Evolutionary conservation across 768 basidiomycete species (phyloP).

Genomic region (Candolleomyces aberdarensis): DNA sequence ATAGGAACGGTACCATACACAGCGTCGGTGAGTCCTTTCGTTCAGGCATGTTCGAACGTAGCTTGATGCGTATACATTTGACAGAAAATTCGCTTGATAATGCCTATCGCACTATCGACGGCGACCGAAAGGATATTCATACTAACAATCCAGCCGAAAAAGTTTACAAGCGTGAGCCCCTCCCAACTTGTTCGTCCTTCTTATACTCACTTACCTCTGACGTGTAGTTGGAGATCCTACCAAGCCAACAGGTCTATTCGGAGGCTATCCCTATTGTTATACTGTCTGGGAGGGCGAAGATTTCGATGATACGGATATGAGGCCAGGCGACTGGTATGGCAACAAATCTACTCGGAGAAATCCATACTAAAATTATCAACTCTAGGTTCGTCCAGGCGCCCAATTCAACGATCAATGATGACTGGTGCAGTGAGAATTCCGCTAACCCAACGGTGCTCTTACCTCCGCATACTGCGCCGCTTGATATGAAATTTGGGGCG

Average conservation of each 20-base stretch:
- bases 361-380: too few relatives aligned
- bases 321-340: slow-evolving; percentile 10
- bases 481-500: slow-evolving; percentile 8
- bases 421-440: slow-evolving; percentile 1
- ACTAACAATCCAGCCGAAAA: slow-evolving; percentile 14
- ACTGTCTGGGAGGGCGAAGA: slow-evolving; percentile 5
- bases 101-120: slow-evolving; percentile 5
- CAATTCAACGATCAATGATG: neutral
- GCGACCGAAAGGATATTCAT: slow-evolving; percentile 8
- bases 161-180: slow-evolving; percentile 8
- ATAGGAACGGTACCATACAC: slow-evolving; percentile 4
- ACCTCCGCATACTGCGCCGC: slow-evolving; percentile 9
- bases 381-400: slow-evolving; percentile 10
- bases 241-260: slow-evolving; percentile 6
- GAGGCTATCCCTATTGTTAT: slow-evolving; percentile 14
- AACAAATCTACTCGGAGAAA: neutral
- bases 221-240: slow-evolving; percentile 9
- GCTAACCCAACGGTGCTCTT: slow-evolving; percentile 2
- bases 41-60: neutral
- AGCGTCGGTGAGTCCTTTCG: slow-evolving; percentile 5
- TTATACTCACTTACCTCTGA: neutral
- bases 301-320: slow-evolving; percentile 7
- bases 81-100: slow-evolving; percentile 14
- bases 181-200: neutral
- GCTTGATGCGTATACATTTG: neutral